Evolutionary conservation across 192 early-diverging fungal species (phyloP).

Genomic region (Diversispora epigaea): DNA sequence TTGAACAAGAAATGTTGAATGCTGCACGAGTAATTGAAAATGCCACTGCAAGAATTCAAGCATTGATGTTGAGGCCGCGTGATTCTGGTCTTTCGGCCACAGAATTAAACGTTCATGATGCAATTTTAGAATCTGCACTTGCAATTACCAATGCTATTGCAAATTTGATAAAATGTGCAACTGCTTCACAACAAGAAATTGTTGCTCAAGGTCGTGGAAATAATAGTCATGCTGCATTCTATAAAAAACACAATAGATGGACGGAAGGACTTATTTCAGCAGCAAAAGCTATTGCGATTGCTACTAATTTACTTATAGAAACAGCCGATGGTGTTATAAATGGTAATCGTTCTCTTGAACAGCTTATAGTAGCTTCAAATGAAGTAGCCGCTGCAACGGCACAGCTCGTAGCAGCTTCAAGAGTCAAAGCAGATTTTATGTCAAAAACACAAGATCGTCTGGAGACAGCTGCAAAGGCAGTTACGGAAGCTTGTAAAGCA

Average conservation of each 20-base stretch:
- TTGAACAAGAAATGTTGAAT: constrained; percentile 90
- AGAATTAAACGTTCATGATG: constrained; percentile 86
- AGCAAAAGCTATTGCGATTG: constrained; percentile 91
- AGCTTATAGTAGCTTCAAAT: constrained; percentile 96
- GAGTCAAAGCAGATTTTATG: constrained; percentile 92
- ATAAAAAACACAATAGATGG: constrained; percentile 99
- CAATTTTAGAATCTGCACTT: constrained; percentile 87
- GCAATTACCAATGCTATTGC: constrained; percentile 93
- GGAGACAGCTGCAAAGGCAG: constrained; percentile 89
- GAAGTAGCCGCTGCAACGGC: constrained; percentile 96
- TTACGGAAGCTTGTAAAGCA: constrained; percentile 86
- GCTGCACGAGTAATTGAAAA: constrained; percentile 92
- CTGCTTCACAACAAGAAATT: constrained; percentile 95
- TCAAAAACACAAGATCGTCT: constrained; percentile 91
- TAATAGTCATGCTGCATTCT: constrained; percentile 82
- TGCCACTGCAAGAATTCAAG: constrained; percentile 79
- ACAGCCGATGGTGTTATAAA: constrained; percentile 93
- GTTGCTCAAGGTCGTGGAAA: constrained; percentile 86
- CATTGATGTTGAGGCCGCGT: constrained; percentile 74
- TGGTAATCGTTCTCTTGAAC: constrained; percentile 86
- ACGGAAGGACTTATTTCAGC: constrained; percentile 98
- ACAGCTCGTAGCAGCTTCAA: constrained; percentile 92
- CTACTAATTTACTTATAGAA: constrained; percentile 90
- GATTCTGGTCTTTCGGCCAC: constrained; percentile 66
- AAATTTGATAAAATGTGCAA: constrained; percentile 91